Percentiles rank a stretch among this genome's conserved stretches.
Conservation (phyloP, 306 rosid genomes). For the Corylus heterophylla region DNA sequence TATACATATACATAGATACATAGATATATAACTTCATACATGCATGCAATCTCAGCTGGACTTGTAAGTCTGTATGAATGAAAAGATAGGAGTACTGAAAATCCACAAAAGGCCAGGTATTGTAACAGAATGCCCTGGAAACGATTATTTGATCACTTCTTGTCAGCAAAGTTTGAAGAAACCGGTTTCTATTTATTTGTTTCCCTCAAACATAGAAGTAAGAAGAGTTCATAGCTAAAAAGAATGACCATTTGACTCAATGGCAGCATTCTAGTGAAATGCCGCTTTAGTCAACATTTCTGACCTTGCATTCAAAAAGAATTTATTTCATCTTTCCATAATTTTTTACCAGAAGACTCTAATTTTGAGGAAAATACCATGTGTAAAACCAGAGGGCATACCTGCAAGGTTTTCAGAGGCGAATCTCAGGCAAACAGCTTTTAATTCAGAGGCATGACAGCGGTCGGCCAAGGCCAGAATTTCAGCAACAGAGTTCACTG, state of each 20-base stretch:
- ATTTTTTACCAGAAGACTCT: not conserved
- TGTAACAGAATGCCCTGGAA: not conserved
- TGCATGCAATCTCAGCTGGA: not conserved
- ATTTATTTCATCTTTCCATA: not conserved
- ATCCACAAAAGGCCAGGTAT: not conserved
- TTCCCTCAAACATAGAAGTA: not conserved
- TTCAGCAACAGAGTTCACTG: constrained; percentile 70
- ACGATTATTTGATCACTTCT: not conserved
- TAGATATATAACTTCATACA: not conserved
- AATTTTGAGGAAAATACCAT: not conserved
- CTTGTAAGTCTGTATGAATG: not conserved
- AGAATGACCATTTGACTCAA: not conserved
- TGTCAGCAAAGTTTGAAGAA: not conserved
- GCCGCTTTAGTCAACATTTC: not conserved
- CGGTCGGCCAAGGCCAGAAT: constrained; percentile 75
- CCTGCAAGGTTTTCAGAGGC: constrained; percentile 86
- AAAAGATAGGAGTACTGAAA: not conserved
- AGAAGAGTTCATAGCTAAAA: not conserved
- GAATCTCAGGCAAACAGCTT: constrained; percentile 78
- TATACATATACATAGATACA: not conserved
- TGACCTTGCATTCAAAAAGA: not conserved
- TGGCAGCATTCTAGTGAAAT: not conserved
- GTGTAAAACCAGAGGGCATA: constrained; percentile 30
- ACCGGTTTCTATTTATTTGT: not conserved
- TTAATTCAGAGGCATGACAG: constrained; percentile 64